phyloP scores from a whole-genome alignment of 441 rosid genomes.

The Jatropha multifida region DNA sequence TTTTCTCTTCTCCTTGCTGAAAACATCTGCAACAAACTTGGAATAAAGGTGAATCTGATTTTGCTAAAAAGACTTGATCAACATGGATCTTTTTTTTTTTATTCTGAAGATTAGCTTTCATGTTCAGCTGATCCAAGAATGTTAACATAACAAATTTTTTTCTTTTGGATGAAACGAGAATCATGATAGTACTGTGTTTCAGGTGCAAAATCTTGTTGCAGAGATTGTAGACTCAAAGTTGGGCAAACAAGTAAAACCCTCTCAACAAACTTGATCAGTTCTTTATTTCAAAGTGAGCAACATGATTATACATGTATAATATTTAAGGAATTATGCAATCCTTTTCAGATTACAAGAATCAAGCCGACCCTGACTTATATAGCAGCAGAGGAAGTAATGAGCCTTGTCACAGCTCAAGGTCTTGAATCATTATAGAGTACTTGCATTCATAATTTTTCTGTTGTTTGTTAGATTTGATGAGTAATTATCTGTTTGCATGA shows the following conservation, averaged over 20 bases:
- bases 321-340: slow-evolving; percentile 21
- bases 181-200: slow-evolving; percentile 16
- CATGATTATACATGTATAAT: not conserved
- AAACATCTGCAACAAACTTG: slow-evolving; percentile 77
- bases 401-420: slow-evolving; percentile 99
- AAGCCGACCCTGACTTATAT: slow-evolving; percentile 80
- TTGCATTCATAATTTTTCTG: not conserved
- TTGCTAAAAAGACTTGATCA: not conserved
- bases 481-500: slow-evolving; percentile 23
- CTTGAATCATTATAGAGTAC: slow-evolving; percentile 18
- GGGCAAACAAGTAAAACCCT: slow-evolving; percentile 75
- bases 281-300: not conserved
- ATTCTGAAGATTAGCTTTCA: slow-evolving; percentile 11
- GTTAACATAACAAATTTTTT: not conserved
- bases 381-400: slow-evolving; percentile 95
- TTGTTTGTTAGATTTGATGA: slow-evolving; percentile 11
- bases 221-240: slow-evolving; percentile 90
- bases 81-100: slow-evolving; percentile 1
- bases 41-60: slow-evolving; percentile 60
- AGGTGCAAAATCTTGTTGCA: slow-evolving; percentile 92
- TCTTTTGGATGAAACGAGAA: slow-evolving; percentile 14
- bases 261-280: slow-evolving; percentile 17
- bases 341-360: slow-evolving; percentile 66
- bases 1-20: slow-evolving; percentile 94
- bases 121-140: slow-evolving; percentile 10